Conservation (phyloP, 352 stramenopile species). For the Phytophthora sp. region DNA sequence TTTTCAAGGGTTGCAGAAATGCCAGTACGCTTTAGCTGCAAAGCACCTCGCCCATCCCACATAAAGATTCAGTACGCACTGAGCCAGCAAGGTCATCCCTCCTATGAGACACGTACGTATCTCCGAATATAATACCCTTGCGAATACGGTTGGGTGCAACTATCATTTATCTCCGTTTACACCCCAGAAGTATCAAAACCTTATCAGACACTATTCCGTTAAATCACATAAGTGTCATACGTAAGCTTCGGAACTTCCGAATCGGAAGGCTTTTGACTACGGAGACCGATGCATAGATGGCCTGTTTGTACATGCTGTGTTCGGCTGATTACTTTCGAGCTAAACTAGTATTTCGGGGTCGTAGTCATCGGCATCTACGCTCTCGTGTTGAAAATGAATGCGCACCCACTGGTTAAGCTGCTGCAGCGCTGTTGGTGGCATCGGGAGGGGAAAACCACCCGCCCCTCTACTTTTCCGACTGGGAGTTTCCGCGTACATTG, state of each 20-base stretch:
- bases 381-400: not conserved
- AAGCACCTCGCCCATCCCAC: constrained; percentile 10
- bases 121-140: not conserved
- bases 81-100: constrained; percentile 3
- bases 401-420: not conserved
- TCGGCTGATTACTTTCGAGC: not conserved
- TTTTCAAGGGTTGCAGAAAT: too few species aligned
- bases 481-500: constrained; percentile 21
- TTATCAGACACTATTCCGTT: too few species aligned
- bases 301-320: not conserved
- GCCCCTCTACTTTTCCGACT: constrained; percentile 9
- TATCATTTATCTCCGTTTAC: too few species aligned
- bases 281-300: not conserved
- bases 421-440: not conserved
- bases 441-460: constrained; percentile 14
- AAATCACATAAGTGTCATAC: too few species aligned
- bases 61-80: not conserved
- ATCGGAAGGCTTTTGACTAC: not conserved
- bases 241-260: too few species aligned
- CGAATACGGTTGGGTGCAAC: not conserved
- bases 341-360: too few species aligned
- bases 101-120: not conserved
- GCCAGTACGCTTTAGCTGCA: too few species aligned
- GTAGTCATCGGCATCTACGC: too few species aligned
- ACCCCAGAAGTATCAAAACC: too few species aligned